Base-by-base conservation (phyloP, 805 yeast genomes). In the Yarrowia sp. region DNA sequence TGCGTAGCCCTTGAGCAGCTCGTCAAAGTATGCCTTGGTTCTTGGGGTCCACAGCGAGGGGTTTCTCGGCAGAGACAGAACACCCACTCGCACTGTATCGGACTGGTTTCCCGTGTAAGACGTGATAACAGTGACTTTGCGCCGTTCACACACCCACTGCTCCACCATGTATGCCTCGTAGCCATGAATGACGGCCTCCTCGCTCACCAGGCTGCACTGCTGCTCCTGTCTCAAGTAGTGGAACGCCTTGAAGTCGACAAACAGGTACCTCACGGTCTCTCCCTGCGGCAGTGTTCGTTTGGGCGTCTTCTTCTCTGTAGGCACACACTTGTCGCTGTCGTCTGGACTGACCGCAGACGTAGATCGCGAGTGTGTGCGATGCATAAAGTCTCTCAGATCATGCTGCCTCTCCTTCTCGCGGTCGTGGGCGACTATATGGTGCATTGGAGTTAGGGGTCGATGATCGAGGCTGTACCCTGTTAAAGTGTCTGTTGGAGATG, bases 121-220 rank as follows among this genome's bases (percentile, higher is more conserved):
- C 1, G 94, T 84, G 16, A 93, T 85, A 5, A 88, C 79, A 1
- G 87, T 79, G 24, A 88, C 84, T 12, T 84, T 75, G 41, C 81
- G 78, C 46, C 98, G 77, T 63, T 85, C 85, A 32, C 87, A 80
- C 2, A 88, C 86, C 99, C 99, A 94, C 72, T 93, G 97, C 72
- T 94, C 98, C 10, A 93, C 96, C 36, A 94, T 78, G 71, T 94
- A 94, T 14, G 88, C 81, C 73, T 94, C 98, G 70, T 87, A 90
- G 1, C 99, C 98, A 1, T 77, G 68, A 22, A 87, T 77, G 9
- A 73, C 74, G 4, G 84, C 73, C 61, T 77, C 79, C 47, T 81
- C 82, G 33, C 79, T 65, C 12, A 78, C 68, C 4, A 65, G 61
- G 22, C 32, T 39, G 61, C 72, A 69, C 33, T 68, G 71, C 7